Base-by-base conservation (phyloP, 2,329 filamentous ascomycete genomes). In the Diaporthe sp. region DNA sequence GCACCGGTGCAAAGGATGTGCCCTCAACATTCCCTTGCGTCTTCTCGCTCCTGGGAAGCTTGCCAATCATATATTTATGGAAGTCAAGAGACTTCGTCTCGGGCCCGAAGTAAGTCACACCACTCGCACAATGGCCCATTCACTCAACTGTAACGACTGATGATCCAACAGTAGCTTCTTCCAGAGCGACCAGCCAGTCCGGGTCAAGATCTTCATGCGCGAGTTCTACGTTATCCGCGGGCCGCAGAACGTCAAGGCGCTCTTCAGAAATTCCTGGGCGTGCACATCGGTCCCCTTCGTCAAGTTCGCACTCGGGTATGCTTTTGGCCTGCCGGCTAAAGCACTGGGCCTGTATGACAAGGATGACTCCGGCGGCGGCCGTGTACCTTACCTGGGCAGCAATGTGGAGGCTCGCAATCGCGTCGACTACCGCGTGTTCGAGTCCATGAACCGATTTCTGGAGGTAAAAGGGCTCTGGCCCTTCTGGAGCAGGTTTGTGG, bases 211-310 rank as follows among this genome's bases (percentile, higher is more conserved):
- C 8, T 38, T 61, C 19, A 28, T 15, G 4, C 25, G 35, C 3
- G 58, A 61, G 4, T 61, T 61, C n/a, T 61, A 42, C 58, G 58
- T 22, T 10, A 5, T 61, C 1, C 13, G 58, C 7, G 58, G 58
- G 8, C n/a, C 58, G 10, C 35, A 42, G n/a, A 42, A 42, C n/a
- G 17, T 61, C 38, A 61, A 42, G 4, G 58, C n/a, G 8, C 38
- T 61, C 3, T 61, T 61, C 38, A 61, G 15, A 22, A 28, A 9
- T n/a, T 61, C 58, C 1, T 61, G n/a, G 38, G 35, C 15, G 4
- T 61, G 58, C 58, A 42, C 35, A 1, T 61, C 58, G n/a, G 22
- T 61, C 38, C 58, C 58, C 25, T 61, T 61, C n/a, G 58, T 61
- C 58, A 61, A 42, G 38, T 61, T 61, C n/a, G 58, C 58, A 7